Evolutionary conservation across 2,329 filamentous ascomycete species (phyloP).

Genomic region (Aspergillus neotritici): DNA sequence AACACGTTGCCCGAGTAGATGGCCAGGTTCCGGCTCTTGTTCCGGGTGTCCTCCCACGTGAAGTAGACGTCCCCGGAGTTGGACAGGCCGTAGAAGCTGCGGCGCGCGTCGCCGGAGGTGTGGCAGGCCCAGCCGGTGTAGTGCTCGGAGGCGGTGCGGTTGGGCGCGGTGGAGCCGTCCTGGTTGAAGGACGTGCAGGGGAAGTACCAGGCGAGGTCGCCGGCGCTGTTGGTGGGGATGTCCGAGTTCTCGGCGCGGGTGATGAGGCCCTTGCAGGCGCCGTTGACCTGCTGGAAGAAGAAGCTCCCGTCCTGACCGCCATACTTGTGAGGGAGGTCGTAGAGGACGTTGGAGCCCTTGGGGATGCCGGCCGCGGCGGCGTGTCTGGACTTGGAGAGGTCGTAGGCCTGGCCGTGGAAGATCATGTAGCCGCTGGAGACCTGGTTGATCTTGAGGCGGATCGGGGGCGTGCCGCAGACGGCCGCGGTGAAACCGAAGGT

Average conservation of each 20-base stretch:
- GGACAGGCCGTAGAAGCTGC: slow-evolving; percentile 67
- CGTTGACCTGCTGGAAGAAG: slow-evolving; percentile 97
- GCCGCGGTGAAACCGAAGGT: slow-evolving; percentile 93
- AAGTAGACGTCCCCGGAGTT: slow-evolving; percentile 86
- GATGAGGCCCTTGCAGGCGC: slow-evolving; percentile 88
- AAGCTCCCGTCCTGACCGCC: slow-evolving; percentile 93
- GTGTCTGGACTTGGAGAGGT: slow-evolving; percentile 70
- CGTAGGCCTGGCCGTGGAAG: slow-evolving; percentile 86
- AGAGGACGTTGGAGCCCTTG: slow-evolving; percentile 71
- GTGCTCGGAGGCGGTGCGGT: slow-evolving; percentile 60
- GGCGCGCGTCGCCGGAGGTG: slow-evolving; percentile 62
- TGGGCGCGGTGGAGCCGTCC: slow-evolving; percentile 76
- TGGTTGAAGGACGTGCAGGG: slow-evolving; percentile 89
- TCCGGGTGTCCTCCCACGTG: slow-evolving; percentile 90
- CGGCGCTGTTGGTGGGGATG: slow-evolving; percentile 67
- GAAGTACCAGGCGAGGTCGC: slow-evolving; percentile 92
- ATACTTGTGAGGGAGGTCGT: slow-evolving; percentile 73
- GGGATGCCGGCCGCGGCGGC: slow-evolving; percentile 75
- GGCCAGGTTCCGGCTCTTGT: slow-evolving; percentile 79
- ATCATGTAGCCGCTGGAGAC: slow-evolving; percentile 86
- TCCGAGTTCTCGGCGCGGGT: slow-evolving; percentile 64
- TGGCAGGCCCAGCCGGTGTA: slow-evolving; percentile 88
- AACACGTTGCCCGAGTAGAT: slow-evolving; percentile 93
- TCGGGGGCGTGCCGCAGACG: slow-evolving; percentile 69
- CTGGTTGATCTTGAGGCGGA: slow-evolving; percentile 74